A percentile compares a stretch with the other conserved stretches of the same genome.
These are phyloP conservation scores for Cordyceps farinosa DNA, from an alignment of 2,329 filamentous ascomycete species.

Conservation along the genomic window DNA sequence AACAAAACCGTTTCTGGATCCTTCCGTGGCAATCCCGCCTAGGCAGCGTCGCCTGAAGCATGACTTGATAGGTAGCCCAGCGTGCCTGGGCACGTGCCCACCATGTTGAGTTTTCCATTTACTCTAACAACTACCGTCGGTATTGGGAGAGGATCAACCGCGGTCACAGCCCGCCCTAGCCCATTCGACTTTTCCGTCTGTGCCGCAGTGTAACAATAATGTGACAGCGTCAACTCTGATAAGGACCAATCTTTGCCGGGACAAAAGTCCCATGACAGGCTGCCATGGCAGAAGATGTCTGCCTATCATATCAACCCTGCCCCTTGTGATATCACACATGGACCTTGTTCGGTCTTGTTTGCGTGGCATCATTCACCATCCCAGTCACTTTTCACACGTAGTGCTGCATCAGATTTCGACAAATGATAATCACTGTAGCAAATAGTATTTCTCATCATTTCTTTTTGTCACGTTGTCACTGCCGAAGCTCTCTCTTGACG, in stretches of 20 bases:
- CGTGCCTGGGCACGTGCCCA: background rate
- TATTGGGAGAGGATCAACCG: background rate
- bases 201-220: conserved; percentile 1
- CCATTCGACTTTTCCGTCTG: background rate
- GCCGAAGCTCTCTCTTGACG: no score
- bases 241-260: background rate
- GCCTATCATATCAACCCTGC: background rate
- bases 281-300: background rate
- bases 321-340: background rate
- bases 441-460: no score
- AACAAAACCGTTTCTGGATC: background rate
- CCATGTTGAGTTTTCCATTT: background rate
- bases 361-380: background rate
- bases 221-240: background rate
- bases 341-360: no score
- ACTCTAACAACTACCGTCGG: background rate
- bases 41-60: background rate
- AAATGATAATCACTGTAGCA: no score
- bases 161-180: background rate
- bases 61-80: background rate
- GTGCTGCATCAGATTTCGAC: background rate
- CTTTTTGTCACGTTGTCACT: no score
- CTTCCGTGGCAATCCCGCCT: background rate
- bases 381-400: background rate
- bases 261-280: background rate